Evolutionary conservation across 306 rosid genomes (phyloP), one percentile per base, ranked within the genome.

Genomic region (Medicago arabica): DNA sequence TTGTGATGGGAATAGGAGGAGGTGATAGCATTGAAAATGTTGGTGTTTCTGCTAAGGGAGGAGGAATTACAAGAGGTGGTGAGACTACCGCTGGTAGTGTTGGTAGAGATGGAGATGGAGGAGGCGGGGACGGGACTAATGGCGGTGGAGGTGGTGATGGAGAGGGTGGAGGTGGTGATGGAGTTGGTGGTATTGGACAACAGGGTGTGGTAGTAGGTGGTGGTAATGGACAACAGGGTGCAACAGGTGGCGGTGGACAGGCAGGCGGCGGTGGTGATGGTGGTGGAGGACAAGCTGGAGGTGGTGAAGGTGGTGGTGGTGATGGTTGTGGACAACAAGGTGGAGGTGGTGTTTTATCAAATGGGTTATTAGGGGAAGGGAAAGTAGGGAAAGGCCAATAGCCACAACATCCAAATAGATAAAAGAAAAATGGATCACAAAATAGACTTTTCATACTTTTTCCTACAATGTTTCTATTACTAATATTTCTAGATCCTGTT

Each of bases 381-480:
- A 47, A 81, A 1, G 82, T 89, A 61, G 93, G 85, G 23, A 93
- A 93, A 82, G 98, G 93, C 97, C 97, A 93, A 60, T 79, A 86
- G 57, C 90, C 92, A 66, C 98, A 93, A 7, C 59, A 18, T n/a
- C 53, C 92, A 83, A 54, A 91, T 13, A 93, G 69, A 63, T 63
- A 93, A 28, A 83, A 78, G 83, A 75, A 93, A 47, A 89, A 84
- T 2, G 92, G 91, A 71, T 93, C 98, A 60, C 97, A 93, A 16
- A 68, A 65, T 38, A 84, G 68, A 80, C 77, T 39, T 83, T 80
- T 73, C 60, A 74, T 47, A 62, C 69, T 63, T 50, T 67, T 79
- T 57, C 76, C 66, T 58, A 38, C 50, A 7, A 61, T 39, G 15
- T 57, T 31, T 21, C 77, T 17, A 0, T 71, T 61, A 2, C 71